Evolutionary conservation across 2,329 filamentous ascomycete species (phyloP), one percentile per base, ranked within the genome.

Genomic region (Aspergillus sergii): DNA sequence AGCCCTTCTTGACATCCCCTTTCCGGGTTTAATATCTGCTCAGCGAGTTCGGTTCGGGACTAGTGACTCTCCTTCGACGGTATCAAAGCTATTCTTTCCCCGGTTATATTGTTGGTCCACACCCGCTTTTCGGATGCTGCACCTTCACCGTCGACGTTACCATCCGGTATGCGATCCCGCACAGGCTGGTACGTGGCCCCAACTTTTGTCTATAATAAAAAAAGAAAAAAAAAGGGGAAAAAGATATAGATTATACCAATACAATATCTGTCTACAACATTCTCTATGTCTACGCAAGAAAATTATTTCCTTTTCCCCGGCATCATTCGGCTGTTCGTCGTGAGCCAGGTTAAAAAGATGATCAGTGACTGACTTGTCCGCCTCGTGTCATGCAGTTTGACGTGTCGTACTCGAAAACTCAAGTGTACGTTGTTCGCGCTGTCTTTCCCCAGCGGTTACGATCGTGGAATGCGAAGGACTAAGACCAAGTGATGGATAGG

Each of bases 381-480:
- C 39, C 26, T 9, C 26, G 14, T 50, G 48, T n/a, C 48, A 21
- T 51, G 57, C 66, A 84, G 82, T 72, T 75, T 83, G 69, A 88
- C 85, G 68, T 88, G 85, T 78, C 84, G 85, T 62, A 82, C 83
- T 73, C 80, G 85, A 66, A 88, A 89, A 81, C 81, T 89, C 66
- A 89, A 89, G 79, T 89, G 87, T 76, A 71, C 60, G 66, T 59
- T 23, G n/a, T 36, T 50, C 46, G 23, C 41, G 58, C 62, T 61
- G 62, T 59, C 50, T 39, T 19, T 32, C 41, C 36, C 21, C n/a
- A 32, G 19, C 45, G 45, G 14, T 45, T 30, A 39, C 32, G 34
- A 55, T 39, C 9, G 14, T 32, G 54, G 51, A 55, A 55, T 8
- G n/a, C 32, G 23, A 55, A 39, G 14, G 14, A 32, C 51, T 55